A percentile compares a stretch with the other conserved stretches of the same genome.
Evolutionary conservation across 1,139 yeast genomes (phyloP).

Genomic region (Magnusiomyces tetraspermus): DNA sequence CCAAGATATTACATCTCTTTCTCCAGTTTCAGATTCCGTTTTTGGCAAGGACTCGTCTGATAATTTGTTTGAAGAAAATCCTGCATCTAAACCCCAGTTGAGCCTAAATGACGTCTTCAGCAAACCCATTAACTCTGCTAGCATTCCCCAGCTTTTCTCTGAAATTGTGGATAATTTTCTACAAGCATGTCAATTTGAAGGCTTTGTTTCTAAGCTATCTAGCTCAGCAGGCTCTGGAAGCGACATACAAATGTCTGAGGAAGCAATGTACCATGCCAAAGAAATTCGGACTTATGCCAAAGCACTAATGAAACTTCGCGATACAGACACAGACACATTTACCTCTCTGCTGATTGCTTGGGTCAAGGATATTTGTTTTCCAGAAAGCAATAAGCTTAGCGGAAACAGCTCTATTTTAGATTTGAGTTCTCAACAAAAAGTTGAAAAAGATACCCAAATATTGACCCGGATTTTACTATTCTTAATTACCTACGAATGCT

Average conservation of each 20-base stretch:
- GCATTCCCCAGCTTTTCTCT: neutral
- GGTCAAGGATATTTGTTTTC: neutral
- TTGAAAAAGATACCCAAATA: neutral
- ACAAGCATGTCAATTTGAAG: neutral
- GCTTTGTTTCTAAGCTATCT: neutral
- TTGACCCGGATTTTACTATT: constrained; percentile 27
- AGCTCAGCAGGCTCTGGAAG: neutral
- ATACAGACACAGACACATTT: neutral
- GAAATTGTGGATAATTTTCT: neutral
- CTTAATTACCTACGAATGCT: constrained; percentile 34
- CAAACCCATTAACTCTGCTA: neutral
- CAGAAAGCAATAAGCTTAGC: neutral
- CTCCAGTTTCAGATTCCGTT: constrained; percentile 24
- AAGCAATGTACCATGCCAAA: neutral
- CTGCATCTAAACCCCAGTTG: neutral
- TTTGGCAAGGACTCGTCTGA: neutral
- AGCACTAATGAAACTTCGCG: neutral
- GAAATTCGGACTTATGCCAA: neutral
- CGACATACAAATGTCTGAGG: neutral
- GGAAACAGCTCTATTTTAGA: neutral
- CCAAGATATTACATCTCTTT: constrained; percentile 23
- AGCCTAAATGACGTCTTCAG: neutral
- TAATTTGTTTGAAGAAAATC: neutral
- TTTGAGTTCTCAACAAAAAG: neutral
- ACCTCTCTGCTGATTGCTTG: neutral